A percentile compares a stretch with the other conserved stretches of the same genome.
These are phyloP conservation scores for Begonia masoniana DNA, from an alignment of 306 rosid species.

Conservation along the genomic window DNA sequence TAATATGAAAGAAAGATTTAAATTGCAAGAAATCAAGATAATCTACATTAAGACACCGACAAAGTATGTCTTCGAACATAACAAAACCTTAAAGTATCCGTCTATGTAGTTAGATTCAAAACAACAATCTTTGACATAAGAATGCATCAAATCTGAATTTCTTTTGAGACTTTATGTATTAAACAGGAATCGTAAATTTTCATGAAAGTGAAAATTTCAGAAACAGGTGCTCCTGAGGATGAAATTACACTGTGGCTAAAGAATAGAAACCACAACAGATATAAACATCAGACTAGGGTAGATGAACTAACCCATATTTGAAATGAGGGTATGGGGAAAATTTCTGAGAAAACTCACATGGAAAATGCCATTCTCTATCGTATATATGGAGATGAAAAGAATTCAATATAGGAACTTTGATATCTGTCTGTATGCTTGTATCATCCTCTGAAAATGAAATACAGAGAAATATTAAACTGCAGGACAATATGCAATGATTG, in stretches of 20 bases:
- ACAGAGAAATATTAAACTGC: neutral
- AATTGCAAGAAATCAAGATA: slow-evolving; percentile 1
- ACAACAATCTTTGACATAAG: neutral
- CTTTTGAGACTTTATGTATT: neutral
- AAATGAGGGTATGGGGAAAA: neutral
- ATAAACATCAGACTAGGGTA: no score
- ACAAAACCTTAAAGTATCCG: neutral
- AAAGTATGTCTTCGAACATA: no score
- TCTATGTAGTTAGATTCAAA: neutral
- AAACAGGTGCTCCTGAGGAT: neutral
- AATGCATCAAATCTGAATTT: neutral
- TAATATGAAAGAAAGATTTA: slow-evolving; percentile 15
- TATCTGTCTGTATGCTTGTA: slow-evolving; percentile 53
- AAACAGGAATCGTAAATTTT: neutral
- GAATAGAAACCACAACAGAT: neutral
- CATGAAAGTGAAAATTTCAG: neutral
- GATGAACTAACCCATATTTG: no score
- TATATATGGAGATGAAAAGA: slow-evolving; percentile 59
- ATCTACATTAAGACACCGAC: no score
- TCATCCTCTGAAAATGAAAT: slow-evolving; percentile 62
- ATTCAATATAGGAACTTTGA: slow-evolving; percentile 68
- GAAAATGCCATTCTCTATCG: slow-evolving; percentile 71
- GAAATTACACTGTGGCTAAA: neutral
- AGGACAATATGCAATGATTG: no score
- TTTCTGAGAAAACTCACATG: slow-evolving; percentile 39